Evolutionary conservation across 345 rosid genomes (phyloP).

Genomic region (Capsella bursapastoris): DNA sequence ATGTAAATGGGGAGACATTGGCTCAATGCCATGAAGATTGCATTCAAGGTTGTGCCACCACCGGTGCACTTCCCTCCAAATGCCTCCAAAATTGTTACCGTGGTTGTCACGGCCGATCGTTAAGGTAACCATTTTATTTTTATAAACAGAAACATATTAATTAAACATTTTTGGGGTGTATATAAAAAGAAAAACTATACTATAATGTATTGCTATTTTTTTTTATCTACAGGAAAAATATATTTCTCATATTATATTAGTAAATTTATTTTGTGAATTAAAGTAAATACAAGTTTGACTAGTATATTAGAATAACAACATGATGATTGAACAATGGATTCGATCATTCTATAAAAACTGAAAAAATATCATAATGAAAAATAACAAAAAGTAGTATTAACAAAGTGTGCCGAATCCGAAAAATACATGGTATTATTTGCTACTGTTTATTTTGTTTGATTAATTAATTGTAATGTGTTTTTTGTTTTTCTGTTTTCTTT

Average conservation of each 20-base stretch:
- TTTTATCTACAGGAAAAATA: background rate
- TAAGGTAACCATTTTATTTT: background rate
- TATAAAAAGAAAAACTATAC: background rate
- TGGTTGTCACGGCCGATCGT: background rate
- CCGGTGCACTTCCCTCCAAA: background rate
- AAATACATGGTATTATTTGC: too few species aligned
- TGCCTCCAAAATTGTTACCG: constrained; percentile 15
- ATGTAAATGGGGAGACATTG: background rate
- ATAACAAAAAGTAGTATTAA: background rate
- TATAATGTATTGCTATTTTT: background rate
- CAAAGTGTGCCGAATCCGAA: too few species aligned
- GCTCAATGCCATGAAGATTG: constrained; percentile 27
- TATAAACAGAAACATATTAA: background rate
- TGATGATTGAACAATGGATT: background rate
- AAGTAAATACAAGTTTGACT: background rate
- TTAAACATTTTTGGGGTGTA: background rate
- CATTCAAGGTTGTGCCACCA: constrained; percentile 26
- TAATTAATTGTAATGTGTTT: too few species aligned
- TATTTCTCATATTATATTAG: background rate
- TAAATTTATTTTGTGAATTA: background rate
- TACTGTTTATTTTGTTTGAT: too few species aligned
- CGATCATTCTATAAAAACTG: background rate
- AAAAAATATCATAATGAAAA: too few species aligned
- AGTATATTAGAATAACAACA: background rate
- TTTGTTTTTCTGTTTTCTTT: too few species aligned